A percentile compares a stretch with the other conserved stretches of the same genome.
Conservation (phyloP, 768 basidiomycete genomes). For the Mycena crocata region DNA sequence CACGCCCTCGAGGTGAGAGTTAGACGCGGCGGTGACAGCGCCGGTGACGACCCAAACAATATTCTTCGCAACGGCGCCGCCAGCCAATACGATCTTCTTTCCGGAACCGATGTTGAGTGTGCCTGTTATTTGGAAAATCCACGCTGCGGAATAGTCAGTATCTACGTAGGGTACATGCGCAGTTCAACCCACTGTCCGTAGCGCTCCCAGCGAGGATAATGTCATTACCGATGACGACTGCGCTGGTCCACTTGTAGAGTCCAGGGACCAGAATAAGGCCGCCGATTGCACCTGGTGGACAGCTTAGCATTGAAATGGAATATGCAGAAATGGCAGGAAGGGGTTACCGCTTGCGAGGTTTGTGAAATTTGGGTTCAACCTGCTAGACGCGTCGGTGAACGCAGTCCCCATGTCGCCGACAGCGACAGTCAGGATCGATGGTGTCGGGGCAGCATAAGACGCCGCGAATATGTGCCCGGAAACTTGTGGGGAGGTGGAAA, state of each 20-base stretch:
- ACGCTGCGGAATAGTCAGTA: not conserved
- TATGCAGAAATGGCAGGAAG: no score
- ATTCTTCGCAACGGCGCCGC: not conserved
- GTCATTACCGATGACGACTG: not conserved
- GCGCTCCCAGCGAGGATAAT: not conserved
- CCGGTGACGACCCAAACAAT: not conserved
- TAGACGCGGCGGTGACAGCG: not conserved
- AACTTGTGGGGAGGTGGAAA: not conserved
- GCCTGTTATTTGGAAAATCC: not conserved
- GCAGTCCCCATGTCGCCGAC: not conserved
- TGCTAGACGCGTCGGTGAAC: not conserved
- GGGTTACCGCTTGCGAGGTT: not conserved
- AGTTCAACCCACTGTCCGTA: not conserved
- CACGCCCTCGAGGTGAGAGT: not conserved
- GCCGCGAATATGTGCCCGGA: not conserved
- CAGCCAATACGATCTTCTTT: not conserved
- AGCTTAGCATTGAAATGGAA: not conserved
- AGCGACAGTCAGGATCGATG: not conserved
- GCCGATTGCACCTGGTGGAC: not conserved
- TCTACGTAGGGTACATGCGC: not conserved
- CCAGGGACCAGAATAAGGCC: not conserved
- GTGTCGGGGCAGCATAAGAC: not conserved
- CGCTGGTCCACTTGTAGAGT: not conserved
- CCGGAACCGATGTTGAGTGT: not conserved
- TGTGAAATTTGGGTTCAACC: not conserved